Evolutionary conservation across 2,329 filamentous ascomycete genomes (phyloP).

Genomic region (Ascochyta viciae-villosae): DNA sequence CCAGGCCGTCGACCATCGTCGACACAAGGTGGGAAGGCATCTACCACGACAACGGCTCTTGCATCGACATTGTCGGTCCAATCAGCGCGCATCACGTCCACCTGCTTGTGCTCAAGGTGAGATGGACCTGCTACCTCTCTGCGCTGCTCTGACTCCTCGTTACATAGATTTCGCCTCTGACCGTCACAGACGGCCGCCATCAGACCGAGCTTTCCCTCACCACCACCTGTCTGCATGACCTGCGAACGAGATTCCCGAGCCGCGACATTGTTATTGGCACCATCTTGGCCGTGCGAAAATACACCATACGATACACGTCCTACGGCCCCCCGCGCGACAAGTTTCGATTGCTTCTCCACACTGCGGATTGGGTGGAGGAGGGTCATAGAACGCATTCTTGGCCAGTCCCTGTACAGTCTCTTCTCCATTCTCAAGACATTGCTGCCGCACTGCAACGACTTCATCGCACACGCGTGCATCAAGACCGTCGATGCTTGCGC

Average conservation of each 20-base stretch:
- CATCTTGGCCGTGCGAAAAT: constrained; percentile 24
- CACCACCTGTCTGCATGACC: constrained; percentile 11
- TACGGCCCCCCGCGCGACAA: constrained; percentile 35
- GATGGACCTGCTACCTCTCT: not conserved
- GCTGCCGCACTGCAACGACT: constrained; percentile 16
- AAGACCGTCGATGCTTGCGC: constrained; percentile 30
- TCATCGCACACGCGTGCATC: constrained; percentile 15
- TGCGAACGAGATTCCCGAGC: constrained; percentile 13
- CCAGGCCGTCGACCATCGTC: constrained; percentile 3
- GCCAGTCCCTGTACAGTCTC: not conserved
- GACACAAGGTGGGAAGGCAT: constrained; percentile 29
- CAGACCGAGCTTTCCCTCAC: constrained; percentile 29
- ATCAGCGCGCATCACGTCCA: constrained; percentile 9
- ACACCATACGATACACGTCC: constrained; percentile 34
- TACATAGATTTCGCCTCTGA: constrained; percentile 26
- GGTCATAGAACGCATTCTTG: not conserved
- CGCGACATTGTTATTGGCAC: not conserved
- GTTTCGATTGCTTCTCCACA: constrained; percentile 32
- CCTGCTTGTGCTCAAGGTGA: constrained; percentile 36
- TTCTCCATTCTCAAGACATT: constrained; percentile 18
- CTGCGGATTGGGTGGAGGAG: constrained; percentile 23
- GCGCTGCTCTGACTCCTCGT: constrained; percentile 2
- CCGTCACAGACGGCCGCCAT: constrained; percentile 39
- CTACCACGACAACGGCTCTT: constrained; percentile 46
- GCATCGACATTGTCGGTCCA: constrained; percentile 36